phyloP scores from a whole-genome alignment of 2,329 filamentous ascomycete genomes.

The Sarocladium oryzae region DNA sequence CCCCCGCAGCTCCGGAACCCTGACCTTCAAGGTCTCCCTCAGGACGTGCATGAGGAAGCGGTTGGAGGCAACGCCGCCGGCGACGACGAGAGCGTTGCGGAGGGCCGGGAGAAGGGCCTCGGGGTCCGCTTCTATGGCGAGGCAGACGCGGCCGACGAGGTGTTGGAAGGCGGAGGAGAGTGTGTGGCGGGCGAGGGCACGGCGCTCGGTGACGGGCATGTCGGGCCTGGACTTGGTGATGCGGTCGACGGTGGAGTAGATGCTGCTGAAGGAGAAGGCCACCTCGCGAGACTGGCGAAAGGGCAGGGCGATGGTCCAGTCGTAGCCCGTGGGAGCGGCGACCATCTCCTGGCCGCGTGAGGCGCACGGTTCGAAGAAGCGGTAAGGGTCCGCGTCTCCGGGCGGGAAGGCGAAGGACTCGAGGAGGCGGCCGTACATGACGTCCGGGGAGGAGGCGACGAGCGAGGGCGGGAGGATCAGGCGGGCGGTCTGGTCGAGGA shows the following conservation, averaged over 20 bases:
- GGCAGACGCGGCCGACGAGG: constrained; percentile 65
- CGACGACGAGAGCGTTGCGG: constrained; percentile 58
- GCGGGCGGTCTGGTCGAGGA: constrained; percentile 81
- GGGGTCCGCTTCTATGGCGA: constrained; percentile 47
- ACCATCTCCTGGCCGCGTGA: constrained; percentile 53
- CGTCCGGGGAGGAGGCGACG: constrained; percentile 48
- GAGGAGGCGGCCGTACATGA: constrained; percentile 75
- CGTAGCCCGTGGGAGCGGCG: constrained; percentile 21
- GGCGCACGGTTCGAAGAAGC: constrained; percentile 50
- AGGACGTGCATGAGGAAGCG: constrained; percentile 65
- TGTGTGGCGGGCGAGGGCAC: constrained; percentile 60
- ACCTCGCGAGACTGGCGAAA: constrained; percentile 52
- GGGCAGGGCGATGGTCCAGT: constrained; percentile 65
- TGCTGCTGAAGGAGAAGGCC: constrained; percentile 66
- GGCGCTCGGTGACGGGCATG: constrained; percentile 54
- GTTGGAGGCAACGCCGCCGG: constrained; percentile 88
- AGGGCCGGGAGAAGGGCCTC: constrained; percentile 16
- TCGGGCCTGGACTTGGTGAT: constrained; percentile 33
- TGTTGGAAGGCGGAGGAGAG: constrained; percentile 88
- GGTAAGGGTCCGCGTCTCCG: constrained; percentile 27
- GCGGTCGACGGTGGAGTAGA: constrained; percentile 47
- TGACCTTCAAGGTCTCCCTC: constrained; percentile 50
- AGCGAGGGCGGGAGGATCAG: constrained; percentile 60
- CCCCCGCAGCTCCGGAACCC: constrained; percentile 48
- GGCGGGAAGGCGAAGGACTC: constrained; percentile 71